These are phyloP conservation scores for Diutina sp. DNA, from an alignment of 1,139 yeast species.

Conservation along the genomic window DNA sequence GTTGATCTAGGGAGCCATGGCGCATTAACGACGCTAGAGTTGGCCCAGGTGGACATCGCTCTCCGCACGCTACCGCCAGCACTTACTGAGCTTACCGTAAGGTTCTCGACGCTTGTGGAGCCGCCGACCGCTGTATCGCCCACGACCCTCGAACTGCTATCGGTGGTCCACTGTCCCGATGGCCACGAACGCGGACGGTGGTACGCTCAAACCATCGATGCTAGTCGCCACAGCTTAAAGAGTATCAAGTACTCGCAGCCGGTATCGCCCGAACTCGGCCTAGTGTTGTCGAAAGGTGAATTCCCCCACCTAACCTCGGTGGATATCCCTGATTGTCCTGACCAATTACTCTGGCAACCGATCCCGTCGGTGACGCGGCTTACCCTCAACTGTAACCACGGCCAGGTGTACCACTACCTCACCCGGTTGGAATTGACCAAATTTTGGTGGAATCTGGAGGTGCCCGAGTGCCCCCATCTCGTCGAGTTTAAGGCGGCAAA, in stretches of 20 bases:
- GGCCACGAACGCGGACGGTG: background rate
- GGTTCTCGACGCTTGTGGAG: background rate
- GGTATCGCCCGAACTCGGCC: background rate
- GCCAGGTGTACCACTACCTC: background rate
- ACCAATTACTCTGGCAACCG: background rate
- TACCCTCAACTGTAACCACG: background rate
- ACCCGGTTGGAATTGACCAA: background rate
- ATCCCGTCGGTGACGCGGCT: background rate
- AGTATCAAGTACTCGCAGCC: background rate
- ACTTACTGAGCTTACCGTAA: background rate
- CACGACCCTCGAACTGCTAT: background rate
- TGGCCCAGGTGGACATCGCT: background rate
- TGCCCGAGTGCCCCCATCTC: background rate
- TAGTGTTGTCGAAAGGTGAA: background rate
- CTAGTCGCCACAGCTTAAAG: background rate
- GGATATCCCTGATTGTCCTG: background rate
- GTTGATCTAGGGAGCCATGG: background rate
- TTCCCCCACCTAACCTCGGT: background rate
- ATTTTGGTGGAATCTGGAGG: constrained; percentile 1
- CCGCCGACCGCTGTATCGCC: background rate
- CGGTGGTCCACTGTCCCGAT: background rate
- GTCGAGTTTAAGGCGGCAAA: background rate
- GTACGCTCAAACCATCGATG: background rate
- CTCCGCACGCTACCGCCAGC: background rate
- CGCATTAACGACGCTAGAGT: background rate